Conservation (phyloP, 2,329 filamentous ascomycete species). For the Atkinsonella texensis region DNA sequence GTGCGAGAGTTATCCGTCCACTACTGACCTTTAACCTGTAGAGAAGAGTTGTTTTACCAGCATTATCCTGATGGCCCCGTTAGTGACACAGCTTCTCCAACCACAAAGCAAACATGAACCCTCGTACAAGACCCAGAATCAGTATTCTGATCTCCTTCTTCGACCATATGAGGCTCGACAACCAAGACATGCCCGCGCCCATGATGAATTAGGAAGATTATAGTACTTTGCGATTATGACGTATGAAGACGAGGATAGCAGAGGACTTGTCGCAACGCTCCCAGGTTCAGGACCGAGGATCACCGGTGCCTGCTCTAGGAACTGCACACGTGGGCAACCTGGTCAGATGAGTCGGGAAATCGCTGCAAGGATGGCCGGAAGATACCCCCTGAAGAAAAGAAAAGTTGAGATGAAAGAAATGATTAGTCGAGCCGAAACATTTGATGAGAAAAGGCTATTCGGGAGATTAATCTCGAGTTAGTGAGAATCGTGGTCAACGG, state of each 20-base stretch:
- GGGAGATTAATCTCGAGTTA: neutral
- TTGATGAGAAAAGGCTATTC: neutral
- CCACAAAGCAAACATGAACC: neutral
- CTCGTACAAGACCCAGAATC: conserved; percentile 76
- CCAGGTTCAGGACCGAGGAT: neutral
- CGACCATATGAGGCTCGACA: conserved; percentile 65
- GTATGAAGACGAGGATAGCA: neutral
- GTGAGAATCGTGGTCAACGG: neutral
- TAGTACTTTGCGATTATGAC: neutral
- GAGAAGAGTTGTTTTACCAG: conserved; percentile 91
- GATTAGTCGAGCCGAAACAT: neutral
- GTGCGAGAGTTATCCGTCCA: neutral
- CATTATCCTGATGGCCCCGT: conserved; percentile 62
- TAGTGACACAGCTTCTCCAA: conserved; percentile 5
- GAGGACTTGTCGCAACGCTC: neutral
- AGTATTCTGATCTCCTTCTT: conserved; percentile 98
- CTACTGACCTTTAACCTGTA: conserved; percentile 78
- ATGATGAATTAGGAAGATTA: conserved; percentile 29
- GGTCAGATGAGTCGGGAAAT: neutral
- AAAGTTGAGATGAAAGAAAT: neutral
- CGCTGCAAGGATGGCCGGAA: neutral
- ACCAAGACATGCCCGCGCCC: conserved; percentile 55
- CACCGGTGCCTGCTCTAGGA: conserved; percentile 1
- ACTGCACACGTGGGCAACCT: conserved; percentile 3
- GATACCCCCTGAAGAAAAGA: neutral